Percentiles rank a stretch among this genome's conserved stretches.
These are phyloP conservation scores for Amanita jacksonii DNA, from an alignment of 768 basidiomycete species.

Conservation along the genomic window DNA sequence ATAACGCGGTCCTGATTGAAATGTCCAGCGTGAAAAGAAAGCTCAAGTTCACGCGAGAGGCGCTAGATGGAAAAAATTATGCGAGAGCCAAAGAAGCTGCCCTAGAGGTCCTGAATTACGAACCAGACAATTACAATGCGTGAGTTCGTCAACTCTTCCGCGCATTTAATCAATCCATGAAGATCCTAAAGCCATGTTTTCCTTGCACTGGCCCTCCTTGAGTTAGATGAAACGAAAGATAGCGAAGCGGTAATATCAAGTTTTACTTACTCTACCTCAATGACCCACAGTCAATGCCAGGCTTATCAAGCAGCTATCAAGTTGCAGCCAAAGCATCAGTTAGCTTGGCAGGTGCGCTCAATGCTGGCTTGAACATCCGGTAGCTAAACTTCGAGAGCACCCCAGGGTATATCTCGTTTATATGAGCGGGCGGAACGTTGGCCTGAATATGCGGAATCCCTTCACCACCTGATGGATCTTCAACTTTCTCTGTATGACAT, in stretches of 20 bases:
- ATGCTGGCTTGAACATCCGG: constrained; percentile 12
- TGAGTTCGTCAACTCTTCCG: constrained; percentile 20
- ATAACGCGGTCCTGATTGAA: not conserved
- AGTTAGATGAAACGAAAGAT: constrained; percentile 57
- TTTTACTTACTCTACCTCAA: not conserved
- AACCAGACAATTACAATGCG: constrained; percentile 84
- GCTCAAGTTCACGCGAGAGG: constrained; percentile 73
- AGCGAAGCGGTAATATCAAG: constrained; percentile 74
- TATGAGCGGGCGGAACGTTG: constrained; percentile 58
- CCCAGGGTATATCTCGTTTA: constrained; percentile 60
- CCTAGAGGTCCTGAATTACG: constrained; percentile 57
- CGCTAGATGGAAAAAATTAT: constrained; percentile 69
- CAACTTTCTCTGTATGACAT: constrained; percentile 37
- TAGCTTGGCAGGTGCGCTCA: constrained; percentile 75
- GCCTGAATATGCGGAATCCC: constrained; percentile 43
- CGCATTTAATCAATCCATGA: constrained; percentile 1
- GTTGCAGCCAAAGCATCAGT: constrained; percentile 52
- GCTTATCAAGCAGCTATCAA: constrained; percentile 71
- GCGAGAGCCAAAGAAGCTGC: constrained; percentile 57
- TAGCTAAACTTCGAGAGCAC: constrained; percentile 5
- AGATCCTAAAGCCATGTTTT: constrained; percentile 65
- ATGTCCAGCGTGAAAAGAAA: constrained; percentile 57
- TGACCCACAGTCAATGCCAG: constrained; percentile 29
- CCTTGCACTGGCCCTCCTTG: constrained; percentile 68
- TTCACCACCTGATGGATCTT: constrained; percentile 50